Percentiles rank a stretch among this genome's conserved stretches.
Evolutionary conservation across 2,329 filamentous ascomycete genomes (phyloP).

Genomic region (Calcarisporium arbuscula): DNA sequence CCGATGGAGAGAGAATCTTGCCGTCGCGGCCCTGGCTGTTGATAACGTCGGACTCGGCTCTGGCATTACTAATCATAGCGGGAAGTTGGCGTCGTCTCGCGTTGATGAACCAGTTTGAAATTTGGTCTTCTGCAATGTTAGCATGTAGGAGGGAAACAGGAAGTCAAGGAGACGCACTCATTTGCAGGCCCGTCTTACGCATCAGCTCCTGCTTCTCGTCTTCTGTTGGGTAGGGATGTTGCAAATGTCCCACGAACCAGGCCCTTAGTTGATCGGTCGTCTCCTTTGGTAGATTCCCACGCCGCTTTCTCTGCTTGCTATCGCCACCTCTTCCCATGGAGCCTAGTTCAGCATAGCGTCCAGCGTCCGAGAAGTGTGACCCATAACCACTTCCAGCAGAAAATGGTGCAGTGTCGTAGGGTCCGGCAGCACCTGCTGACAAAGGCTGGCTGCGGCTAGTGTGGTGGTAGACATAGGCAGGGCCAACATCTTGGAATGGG

Average conservation of each 20-base stretch:
- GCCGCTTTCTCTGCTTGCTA: conserved; percentile 52
- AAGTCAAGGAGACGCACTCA: conserved; percentile 52
- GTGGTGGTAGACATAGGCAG: conserved; percentile 28
- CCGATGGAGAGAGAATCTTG: conserved; percentile 31
- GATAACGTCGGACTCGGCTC: conserved; percentile 44
- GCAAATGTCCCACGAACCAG: conserved; percentile 73
- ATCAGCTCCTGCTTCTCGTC: conserved; percentile 82
- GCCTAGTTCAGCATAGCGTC: conserved; percentile 34
- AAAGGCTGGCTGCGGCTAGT: conserved; percentile 39
- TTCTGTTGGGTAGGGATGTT: conserved; percentile 80
- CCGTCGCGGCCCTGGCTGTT: conserved; percentile 27
- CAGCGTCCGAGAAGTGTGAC: conserved; percentile 35
- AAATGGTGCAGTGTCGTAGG: conserved; percentile 38
- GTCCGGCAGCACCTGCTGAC: conserved; percentile 35
- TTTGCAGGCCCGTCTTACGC: conserved; percentile 66
- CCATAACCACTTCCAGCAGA: conserved; percentile 31
- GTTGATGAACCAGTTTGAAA: conserved; percentile 80
- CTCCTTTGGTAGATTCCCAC: conserved; percentile 86
- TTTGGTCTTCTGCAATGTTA: conserved; percentile 46
- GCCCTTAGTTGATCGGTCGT: conserved; percentile 73
- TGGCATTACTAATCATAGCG: conserved; percentile 50
- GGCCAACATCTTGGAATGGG: not conserved
- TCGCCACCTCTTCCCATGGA: conserved; percentile 36
- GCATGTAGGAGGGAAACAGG: not conserved
- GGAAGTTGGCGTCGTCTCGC: conserved; percentile 61